Base-by-base conservation (phyloP, 2,329 filamentous ascomycete species). In the Teratosphaeria viscida region DNA sequence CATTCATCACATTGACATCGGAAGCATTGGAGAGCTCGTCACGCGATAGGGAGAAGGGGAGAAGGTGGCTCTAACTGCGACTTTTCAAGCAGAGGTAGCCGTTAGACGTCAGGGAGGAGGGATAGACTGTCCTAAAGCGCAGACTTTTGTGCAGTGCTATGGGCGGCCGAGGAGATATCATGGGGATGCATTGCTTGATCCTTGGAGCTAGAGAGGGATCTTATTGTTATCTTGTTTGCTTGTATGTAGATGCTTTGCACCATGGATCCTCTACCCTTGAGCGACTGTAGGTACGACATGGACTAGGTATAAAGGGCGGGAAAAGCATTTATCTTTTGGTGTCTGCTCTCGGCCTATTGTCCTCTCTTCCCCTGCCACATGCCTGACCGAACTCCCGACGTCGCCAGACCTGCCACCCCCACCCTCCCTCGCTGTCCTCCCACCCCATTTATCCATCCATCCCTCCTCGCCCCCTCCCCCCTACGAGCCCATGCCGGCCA, bases 401-500 rank as follows among this genome's bases (percentile, higher is more conserved):
- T 32, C 29, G 29, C 29, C 29, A 3, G 37, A 43, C 16, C 37
- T 43, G 37, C 10, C 37, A 2, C 37, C 2, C 23, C 23, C 23
- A 23, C 23, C 23, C 23, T 2, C 23, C 23, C 23, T 23, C 23
- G 23, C 23, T 23, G 23, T 23, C 23, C 23, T 23, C 1, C 23
- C 23, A 23, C 23, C 23, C 23, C 23, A 23, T 23, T 16, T 12
- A 5, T 14, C 19, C 19, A 19, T 12, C 37, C 37, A 5, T 43
- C 37, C 12, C 37, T 12, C 11, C 43, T 49, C 19, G 16, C 43
- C 6, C 19, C 16, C 43, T 23, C 5, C 27, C 27, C 16, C 23
- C 19, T 29, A 54, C 53, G 7, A n/a, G 12, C 53, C 29, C 53
- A 54, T 54, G 5, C 34, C 34, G 26, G 34, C 53, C 60, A 72